Percentiles rank a stretch among this genome's conserved stretches.
phyloP scores from a whole-genome alignment of 257 asterid genomes.

The Primulina tabacum region DNA sequence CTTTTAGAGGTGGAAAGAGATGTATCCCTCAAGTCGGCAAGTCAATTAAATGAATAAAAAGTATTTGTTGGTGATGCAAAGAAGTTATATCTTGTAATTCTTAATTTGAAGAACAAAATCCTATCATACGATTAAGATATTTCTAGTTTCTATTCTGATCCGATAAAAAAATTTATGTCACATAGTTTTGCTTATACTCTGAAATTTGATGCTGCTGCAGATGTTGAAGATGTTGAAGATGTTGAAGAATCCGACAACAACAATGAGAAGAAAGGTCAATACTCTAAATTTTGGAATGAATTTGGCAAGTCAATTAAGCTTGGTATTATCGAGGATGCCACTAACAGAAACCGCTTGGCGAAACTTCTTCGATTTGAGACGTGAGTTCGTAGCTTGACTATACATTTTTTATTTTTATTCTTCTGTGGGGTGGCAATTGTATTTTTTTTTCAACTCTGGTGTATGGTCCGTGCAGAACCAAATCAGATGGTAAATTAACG shows the following conservation, averaged over 20 bases:
- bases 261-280: slow-evolving; percentile 86
- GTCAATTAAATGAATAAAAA: background rate
- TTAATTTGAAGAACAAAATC: background rate
- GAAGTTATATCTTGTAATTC: background rate
- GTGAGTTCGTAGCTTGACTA: slow-evolving; percentile 34
- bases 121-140: background rate
- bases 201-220: slow-evolving; percentile 35
- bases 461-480: slow-evolving; percentile 50
- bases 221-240: slow-evolving; percentile 80
- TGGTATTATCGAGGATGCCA: slow-evolving; percentile 86
- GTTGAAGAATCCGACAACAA: slow-evolving; percentile 66
- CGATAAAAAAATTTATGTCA: background rate
- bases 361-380: slow-evolving; percentile 87
- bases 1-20: background rate
- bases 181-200: slow-evolving; percentile 9
- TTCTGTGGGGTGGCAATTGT: background rate
- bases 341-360: slow-evolving; percentile 84
- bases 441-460: background rate
- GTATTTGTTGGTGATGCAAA: background rate
- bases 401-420: background rate
- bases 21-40: background rate
- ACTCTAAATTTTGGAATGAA: slow-evolving; percentile 84
- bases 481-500: slow-evolving; percentile 84
- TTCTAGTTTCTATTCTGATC: background rate
- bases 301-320: slow-evolving; percentile 94